Base-by-base conservation (phyloP, 2,329 filamentous ascomycete species). In the Chrysosporium queenslandicum region DNA sequence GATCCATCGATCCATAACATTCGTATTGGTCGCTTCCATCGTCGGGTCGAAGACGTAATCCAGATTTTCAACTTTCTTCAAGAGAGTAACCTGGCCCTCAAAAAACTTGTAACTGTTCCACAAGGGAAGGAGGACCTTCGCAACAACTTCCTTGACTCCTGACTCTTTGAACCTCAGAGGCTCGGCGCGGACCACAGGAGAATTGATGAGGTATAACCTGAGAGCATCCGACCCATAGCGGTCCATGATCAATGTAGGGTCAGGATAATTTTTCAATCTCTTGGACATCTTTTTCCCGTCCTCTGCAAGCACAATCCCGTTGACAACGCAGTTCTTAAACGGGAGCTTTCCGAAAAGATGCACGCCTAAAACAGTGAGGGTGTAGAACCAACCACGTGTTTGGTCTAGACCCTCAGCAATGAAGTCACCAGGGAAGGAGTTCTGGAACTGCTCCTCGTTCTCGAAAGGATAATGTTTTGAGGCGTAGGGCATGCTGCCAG, bases 251-350 rank as follows among this genome's bases (percentile, higher is more conserved):
- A 88, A 73, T 53, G 74, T 75, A 9, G 91, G 91, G 63, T 95
- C 89, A 0, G 91, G 91, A 68, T 95, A 97, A 70, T 97, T 97
- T 74, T 96, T 94, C 53, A 95, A 76, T 50, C 91, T 82, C 72
- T 97, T 97, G 5, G 89, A 95, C 91, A 97, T 97, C 76, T 97
- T 97, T 76, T 95, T 96, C 52, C 91, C 91, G 63, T 95, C 88
- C 66, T 94, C 89, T 0, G 90, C 90, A 37, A 96, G 77, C 3
- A 96, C 89, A 57, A 95, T 92, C 46, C 90, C 90, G 64, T 94
- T 96, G 56, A 95, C 89, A n/a, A 96, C 87, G 62, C 88, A 94
- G 67, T 95, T 96, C 71, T 92, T 83, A 77, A 95, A 96, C 0
- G 91, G 89, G 1, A 89, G 81, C 32, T 81, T 79, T 40, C 86